phyloP scores from a whole-genome alignment of 225 moss, liverwort and hornwort species.

The Thuidium tamariscinum region DNA sequence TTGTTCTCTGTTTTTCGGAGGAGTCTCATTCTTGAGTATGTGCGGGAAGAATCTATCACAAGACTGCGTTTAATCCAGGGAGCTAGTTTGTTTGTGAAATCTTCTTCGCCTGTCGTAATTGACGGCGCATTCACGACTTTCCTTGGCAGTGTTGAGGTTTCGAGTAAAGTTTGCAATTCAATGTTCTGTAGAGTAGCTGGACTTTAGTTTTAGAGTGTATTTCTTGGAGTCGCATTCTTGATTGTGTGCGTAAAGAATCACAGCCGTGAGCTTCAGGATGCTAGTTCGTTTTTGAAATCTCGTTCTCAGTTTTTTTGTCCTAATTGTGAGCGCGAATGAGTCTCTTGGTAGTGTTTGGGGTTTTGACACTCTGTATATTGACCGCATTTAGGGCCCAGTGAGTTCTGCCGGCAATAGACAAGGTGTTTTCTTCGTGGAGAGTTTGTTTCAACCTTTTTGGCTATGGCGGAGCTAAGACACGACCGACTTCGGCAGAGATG shows the following conservation, averaged over 20 bases:
- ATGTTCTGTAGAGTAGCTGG: not conserved
- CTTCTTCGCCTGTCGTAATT: not conserved
- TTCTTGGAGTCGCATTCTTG: not conserved
- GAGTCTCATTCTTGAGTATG: not conserved
- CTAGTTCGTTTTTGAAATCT: not conserved
- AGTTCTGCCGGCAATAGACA: not conserved
- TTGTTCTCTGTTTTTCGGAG: no score
- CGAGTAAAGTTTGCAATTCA: not conserved
- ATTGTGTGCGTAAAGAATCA: not conserved
- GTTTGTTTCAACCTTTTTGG: not conserved
- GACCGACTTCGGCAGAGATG: conserved; percentile 58
- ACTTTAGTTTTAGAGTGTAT: not conserved
- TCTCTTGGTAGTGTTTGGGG: not conserved
- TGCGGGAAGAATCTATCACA: not conserved
- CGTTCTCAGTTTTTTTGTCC: not conserved
- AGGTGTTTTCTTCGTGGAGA: not conserved
- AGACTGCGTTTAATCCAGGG: not conserved
- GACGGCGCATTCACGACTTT: not conserved
- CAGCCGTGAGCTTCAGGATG: not conserved
- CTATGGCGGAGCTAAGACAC: conserved; percentile 58
- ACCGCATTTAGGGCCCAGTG: not conserved
- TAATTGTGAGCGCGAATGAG: not conserved
- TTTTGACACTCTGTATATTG: not conserved
- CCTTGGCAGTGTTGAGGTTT: not conserved
- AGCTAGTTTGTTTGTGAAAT: not conserved